These are phyloP conservation scores for Primulina tabacum DNA, from an alignment of 257 asterid species.

Conservation along the genomic window DNA sequence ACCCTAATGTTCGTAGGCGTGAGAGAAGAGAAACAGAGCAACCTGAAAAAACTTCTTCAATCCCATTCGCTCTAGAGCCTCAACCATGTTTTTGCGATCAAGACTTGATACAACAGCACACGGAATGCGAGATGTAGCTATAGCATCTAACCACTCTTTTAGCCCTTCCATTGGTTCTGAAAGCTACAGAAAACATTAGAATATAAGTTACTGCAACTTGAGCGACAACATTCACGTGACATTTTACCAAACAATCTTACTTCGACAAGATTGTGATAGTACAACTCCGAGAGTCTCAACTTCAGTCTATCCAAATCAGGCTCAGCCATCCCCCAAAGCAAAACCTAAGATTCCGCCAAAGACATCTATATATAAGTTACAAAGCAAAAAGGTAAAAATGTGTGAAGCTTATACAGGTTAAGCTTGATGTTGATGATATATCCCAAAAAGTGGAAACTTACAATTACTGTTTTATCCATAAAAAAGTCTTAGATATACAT, in stretches of 20 bases:
- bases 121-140: conserved; percentile 84
- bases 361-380: not conserved
- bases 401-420: not conserved
- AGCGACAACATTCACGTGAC: conserved; percentile 10
- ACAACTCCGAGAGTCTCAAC: conserved; percentile 68
- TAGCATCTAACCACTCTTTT: conserved; percentile 93
- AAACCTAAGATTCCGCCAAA: conserved; percentile 44
- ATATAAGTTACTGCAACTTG: conserved; percentile 18
- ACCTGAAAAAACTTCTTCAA: conserved; percentile 86
- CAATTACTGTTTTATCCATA: no score
- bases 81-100: conserved; percentile 75
- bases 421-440: not conserved
- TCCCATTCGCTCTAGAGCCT: conserved; percentile 72
- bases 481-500: not conserved
- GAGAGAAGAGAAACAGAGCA: conserved; percentile 19
- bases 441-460: not conserved
- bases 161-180: conserved; percentile 83
- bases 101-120: conserved; percentile 96
- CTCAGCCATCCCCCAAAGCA: conserved; percentile 56
- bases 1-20: not conserved
- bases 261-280: conserved; percentile 59
- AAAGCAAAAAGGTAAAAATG: conserved; percentile 14
- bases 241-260: conserved; percentile 37
- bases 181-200: conserved; percentile 36
- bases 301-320: conserved; percentile 66